Conservation (phyloP, 371 early-diverging fungal genomes). For the Rhizopus stolonifer region DNA sequence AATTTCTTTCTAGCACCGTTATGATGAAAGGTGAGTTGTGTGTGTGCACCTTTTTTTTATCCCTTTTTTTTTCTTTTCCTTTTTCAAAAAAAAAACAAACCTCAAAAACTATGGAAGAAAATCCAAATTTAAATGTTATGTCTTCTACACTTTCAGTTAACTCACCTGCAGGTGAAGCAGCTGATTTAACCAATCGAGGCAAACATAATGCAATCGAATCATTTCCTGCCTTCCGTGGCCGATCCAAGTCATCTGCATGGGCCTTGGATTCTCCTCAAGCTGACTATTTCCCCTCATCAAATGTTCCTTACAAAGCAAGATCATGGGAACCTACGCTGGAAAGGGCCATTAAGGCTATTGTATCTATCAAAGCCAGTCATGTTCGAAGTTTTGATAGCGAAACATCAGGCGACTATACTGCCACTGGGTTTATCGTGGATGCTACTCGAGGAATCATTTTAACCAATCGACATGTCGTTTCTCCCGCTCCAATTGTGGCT, state of each 20-base stretch:
- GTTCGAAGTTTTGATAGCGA: conserved; percentile 91
- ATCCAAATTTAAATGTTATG: conserved; percentile 29
- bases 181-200: conserved; percentile 24
- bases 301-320: conserved; percentile 40
- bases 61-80: not conserved
- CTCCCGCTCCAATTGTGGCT: conserved; percentile 84
- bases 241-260: conserved; percentile 47
- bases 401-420: conserved; percentile 74
- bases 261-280: conserved; percentile 25
- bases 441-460: conserved; percentile 79
- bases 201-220: not conserved
- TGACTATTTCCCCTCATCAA: conserved; percentile 16
- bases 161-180: conserved; percentile 25
- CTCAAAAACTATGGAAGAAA: too few species aligned
- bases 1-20: not conserved
- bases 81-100: too few species aligned
- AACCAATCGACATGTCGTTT: conserved; percentile 90
- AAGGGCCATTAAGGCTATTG: conserved; percentile 75
- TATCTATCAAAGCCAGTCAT: conserved; percentile 85
- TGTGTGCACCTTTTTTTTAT: not conserved
- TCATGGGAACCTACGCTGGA: conserved; percentile 83
- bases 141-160: conserved; percentile 19
- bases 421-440: conserved; percentile 94
- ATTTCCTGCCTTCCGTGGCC: conserved; percentile 27
- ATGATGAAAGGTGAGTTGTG: not conserved